Percentiles rank a stretch among this genome's conserved stretches.
Conservation (phyloP, 169 alveolate species). For the Plasmodium billcollinsi region DNA sequence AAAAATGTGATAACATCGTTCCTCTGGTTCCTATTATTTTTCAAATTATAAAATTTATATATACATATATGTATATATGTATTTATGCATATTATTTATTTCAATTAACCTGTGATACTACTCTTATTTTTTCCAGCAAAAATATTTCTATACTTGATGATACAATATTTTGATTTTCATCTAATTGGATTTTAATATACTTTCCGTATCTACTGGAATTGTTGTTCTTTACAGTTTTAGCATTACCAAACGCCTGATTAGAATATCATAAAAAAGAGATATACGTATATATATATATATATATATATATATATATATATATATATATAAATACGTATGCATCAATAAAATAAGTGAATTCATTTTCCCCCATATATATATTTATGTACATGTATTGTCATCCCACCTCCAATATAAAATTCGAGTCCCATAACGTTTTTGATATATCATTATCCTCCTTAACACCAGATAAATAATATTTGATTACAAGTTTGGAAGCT, state of each 20-base stretch:
- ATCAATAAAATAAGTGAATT: neutral
- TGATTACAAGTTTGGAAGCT: conserved; percentile 95
- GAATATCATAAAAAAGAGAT: conserved; percentile 86
- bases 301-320: conserved; percentile 15
- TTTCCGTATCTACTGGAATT: conserved; percentile 99
- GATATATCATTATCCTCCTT: conserved; percentile 41
- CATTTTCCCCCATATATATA: neutral
- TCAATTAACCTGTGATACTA: conserved; percentile 56
- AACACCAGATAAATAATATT: conserved; percentile 82
- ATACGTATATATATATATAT: neutral
- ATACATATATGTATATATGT: neutral
- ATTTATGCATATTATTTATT: neutral
- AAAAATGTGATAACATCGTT: conserved; percentile 82
- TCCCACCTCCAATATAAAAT: conserved; percentile 62
- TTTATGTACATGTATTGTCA: neutral
- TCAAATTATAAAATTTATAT: neutral
- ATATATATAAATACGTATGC: neutral
- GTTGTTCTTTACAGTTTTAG: conserved; percentile 97
- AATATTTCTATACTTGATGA: conserved; percentile 62
- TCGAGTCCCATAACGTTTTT: conserved; percentile 71
- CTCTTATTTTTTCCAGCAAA: conserved; percentile 75
- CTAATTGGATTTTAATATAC: conserved; percentile 94
- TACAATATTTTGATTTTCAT: conserved; percentile 78
- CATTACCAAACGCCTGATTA: conserved; percentile 99
- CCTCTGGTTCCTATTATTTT: conserved; percentile 72